Evolutionary conservation across 441 rosid genomes (phyloP).

Genomic region (Pelargonium australe): DNA sequence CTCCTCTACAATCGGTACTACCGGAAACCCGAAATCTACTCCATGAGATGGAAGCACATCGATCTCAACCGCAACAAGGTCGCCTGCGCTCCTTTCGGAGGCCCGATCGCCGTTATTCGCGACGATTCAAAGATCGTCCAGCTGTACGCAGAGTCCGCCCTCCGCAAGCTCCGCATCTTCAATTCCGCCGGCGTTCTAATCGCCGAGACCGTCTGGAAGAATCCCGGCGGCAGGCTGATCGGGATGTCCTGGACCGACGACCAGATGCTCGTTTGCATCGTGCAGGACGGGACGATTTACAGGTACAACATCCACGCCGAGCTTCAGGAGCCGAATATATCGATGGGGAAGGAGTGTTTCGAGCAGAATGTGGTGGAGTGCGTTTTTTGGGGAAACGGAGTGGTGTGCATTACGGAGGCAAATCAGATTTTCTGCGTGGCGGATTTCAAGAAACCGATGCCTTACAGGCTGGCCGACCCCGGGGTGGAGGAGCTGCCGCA

Average conservation of each 20-base stretch:
- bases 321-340: conserved; percentile 57
- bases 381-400: conserved; percentile 88
- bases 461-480: conserved; percentile 56
- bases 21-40: conserved; percentile 84
- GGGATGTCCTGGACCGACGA: conserved; percentile 98
- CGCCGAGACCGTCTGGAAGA: conserved; percentile 85
- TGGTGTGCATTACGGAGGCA: conserved; percentile 79
- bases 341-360: conserved; percentile 80
- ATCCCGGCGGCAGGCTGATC: conserved; percentile 83
- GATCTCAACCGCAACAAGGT: conserved; percentile 85
- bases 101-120: conserved; percentile 89
- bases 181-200: conserved; percentile 74
- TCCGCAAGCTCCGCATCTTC: conserved; percentile 86
- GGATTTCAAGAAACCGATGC: conserved; percentile 65
- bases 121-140: conserved; percentile 99
- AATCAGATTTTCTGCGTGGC: conserved; percentile 58
- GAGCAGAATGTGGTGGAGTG: conserved; percentile 92
- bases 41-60: conserved; percentile 82
- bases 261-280: conserved; percentile 68
- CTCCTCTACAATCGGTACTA: conserved; percentile 77
- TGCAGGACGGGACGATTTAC: conserved; percentile 90
- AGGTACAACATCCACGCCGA: conserved; percentile 75
- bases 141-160: conserved; percentile 90
- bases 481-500: conserved; percentile 51
- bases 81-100: conserved; percentile 90